Conservation (phyloP, 2,329 filamentous ascomycete species). For the Fulvia fulva region DNA sequence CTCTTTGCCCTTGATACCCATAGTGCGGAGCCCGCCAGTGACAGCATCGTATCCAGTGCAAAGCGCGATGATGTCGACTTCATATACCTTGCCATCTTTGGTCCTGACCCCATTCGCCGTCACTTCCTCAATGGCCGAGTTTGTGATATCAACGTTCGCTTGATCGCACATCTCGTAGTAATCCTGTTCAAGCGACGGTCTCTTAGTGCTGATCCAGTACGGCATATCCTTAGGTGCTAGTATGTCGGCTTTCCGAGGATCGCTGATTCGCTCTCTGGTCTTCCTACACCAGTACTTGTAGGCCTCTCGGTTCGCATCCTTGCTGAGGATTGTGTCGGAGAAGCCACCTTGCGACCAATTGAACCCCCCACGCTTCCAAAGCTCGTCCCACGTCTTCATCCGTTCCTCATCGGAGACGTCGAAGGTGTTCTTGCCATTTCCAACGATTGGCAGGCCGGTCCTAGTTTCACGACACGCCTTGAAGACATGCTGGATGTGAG, state of each 20-base stretch:
- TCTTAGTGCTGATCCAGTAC: no score
- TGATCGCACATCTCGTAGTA: no score
- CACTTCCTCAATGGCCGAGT: conserved; percentile 39
- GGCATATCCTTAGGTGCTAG: no score
- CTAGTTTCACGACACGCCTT: not conserved
- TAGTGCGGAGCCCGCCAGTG: conserved; percentile 32
- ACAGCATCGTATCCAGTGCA: conserved; percentile 43
- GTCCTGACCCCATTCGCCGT: conserved; percentile 42
- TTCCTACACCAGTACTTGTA: no score
- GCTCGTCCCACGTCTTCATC: conserved; percentile 35
- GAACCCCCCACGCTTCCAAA: conserved; percentile 37
- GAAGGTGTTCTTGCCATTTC: conserved; percentile 51
- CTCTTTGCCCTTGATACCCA: conserved; percentile 31
- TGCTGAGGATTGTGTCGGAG: no score
- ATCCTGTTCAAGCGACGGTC: no score
- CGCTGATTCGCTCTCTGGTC: no score
- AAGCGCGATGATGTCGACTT: conserved; percentile 39
- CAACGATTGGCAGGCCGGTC: conserved; percentile 50
- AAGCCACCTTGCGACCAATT: no score
- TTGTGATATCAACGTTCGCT: no score
- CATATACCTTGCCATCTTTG: conserved; percentile 30
- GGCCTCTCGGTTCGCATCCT: no score
- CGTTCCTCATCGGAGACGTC: conserved; percentile 35
- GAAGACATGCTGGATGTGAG: not conserved
- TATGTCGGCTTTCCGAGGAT: no score